Base-by-base conservation (phyloP, 2,329 filamentous ascomycete species). In the Fusarium sp. region DNA sequence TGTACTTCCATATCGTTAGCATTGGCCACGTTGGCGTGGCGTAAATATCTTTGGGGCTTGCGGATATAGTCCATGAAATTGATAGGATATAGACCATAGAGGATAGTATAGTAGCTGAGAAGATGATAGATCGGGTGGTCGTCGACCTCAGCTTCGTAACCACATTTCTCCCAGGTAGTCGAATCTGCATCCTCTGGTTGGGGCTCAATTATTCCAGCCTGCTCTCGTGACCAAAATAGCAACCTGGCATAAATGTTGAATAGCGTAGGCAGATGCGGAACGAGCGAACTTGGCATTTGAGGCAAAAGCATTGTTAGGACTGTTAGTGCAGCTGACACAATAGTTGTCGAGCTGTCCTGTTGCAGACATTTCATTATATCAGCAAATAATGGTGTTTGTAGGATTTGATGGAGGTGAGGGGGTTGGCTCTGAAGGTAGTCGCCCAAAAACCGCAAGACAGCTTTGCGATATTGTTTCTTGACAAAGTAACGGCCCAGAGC, bases 51-150 rank as follows among this genome's bases (percentile, higher is more conserved):
- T 71, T 94, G 89, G 5, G 93, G 92, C 75, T 95, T 95, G 60
- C 92, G 88, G 67, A 96, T 91, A 76, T 95, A 96, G 78, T 91
- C 91, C 88, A 94, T 92, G 73, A 96, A 94, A 77, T 95, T 95
- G 75, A 95, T 88, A 3, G 93, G 93, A 69, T 95, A 96, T 7
- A 96, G 81, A 0, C 93, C 93, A 72, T 96, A 96, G 1, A 96
- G 83, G 27, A 94, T 91, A 4, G 92, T 94, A 74, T 94, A 96
- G 78, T 93, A 94, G 72, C 90, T 88, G 56, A 90, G 81, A 3
- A 95, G 84, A 64, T 93, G 90, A 7, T 90, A 88, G 4, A 93
- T 87, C 5, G 85, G 82, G 8, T 85, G 84, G 44, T 88, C 88
- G 56, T 92, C 87, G 13, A 85, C 82, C 34, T 91, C 88, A n/a